phyloP scores from a whole-genome alignment of 768 basidiomycete genomes.

The Tulasnella sp. region DNA sequence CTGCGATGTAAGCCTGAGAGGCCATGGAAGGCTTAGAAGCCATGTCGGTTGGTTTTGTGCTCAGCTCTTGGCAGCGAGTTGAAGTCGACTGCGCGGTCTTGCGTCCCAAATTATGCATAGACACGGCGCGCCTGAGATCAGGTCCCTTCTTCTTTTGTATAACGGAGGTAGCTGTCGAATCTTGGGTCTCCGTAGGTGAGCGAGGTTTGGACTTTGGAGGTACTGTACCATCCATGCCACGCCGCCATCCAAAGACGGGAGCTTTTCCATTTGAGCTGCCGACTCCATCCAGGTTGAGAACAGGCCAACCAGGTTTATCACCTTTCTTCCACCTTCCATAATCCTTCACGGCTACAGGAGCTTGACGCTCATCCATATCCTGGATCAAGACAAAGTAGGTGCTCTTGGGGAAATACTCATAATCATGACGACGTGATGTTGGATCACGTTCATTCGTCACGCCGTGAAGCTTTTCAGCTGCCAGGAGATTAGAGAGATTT shows the following conservation, averaged over 20 bases:
- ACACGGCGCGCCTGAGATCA: constrained; percentile 1
- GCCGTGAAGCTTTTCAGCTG: constrained; percentile 76
- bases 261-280: constrained; percentile 1
- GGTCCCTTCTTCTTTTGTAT: not conserved
- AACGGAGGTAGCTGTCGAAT: not conserved
- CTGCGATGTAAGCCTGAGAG: constrained; percentile 54
- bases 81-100: not conserved
- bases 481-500: constrained; percentile 33
- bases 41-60: not conserved
- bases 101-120: constrained; percentile 4
- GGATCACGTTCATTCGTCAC: constrained; percentile 82
- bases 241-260: constrained; percentile 12
- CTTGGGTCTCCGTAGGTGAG: not conserved
- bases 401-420: constrained; percentile 66
- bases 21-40: constrained; percentile 10
- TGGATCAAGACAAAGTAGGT: constrained; percentile 82
- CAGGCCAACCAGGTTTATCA: constrained; percentile 59
- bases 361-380: constrained; percentile 69
- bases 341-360: constrained; percentile 75
- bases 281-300: constrained; percentile 36
- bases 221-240: constrained; percentile 7
- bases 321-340: constrained; percentile 46
- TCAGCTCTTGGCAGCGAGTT: not conserved
- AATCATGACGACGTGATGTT: constrained; percentile 74
- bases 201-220: not conserved